Evolutionary conservation across 2,329 filamentous ascomycete species (phyloP), one percentile per base, ranked within the genome.

Genomic region (Gaeumannomyces tritici): DNA sequence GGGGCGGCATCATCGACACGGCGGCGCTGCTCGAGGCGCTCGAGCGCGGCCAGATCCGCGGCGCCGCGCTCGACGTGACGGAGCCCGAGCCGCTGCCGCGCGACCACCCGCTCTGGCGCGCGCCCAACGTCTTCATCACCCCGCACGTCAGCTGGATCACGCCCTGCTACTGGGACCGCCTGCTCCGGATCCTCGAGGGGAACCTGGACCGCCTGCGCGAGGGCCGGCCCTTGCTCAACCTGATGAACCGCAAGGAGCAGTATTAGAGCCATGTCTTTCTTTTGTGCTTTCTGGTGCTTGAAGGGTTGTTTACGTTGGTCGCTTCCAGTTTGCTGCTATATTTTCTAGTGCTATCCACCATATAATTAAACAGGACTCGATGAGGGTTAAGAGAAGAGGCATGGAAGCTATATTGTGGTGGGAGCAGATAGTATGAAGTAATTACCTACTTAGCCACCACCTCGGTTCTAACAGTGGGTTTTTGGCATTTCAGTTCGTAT

Each of bases 1-100:
- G 90, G 2, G 90, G 80, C 0, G 74, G 75, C 0, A 73, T 83
- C 18, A 70, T 83, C 27, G 68, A 79, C 59, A 80, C 78, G 2
- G 74, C 80, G 2, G 87, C 84, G 1, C 71, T 93, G 60, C 80
- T 91, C 24, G 76, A 77, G 1, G 87, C 88, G 0, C 74, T 93
- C 13, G 73, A 81, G 54, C 65, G 65, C 3, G 77, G 71, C 6
- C 59, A 70, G 21, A 76, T 80, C 59, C 69, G 77, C 3, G 90
- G 90, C 33, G 90, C 90, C 0, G 89, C 89, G 1, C 74, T 93
- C 55, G 90, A 93, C 70, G 90, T 93, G 1, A 89, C 89, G 1
- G 89, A 93, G 64, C 90, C 90, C 0, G 90, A 93, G 72, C 90
- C 90, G 0, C 71, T 93, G 65, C 89, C 89, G 0, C 73, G 79